Conservation (phyloP, 108 stramenopile species). For the Thalassiosira profunda region DNA sequence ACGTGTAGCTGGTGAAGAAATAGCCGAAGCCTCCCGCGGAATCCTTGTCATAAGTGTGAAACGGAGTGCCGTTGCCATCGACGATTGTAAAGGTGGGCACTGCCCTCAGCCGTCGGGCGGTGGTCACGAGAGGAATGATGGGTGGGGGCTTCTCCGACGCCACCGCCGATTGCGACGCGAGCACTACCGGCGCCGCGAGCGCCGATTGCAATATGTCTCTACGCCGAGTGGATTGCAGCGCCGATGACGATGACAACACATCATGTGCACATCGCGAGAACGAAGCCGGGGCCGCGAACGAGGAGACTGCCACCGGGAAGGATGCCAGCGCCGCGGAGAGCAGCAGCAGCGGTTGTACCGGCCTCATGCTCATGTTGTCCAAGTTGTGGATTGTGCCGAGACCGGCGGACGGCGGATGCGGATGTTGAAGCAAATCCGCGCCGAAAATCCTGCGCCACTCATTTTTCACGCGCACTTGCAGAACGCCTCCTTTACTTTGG, state of each 20-base stretch:
- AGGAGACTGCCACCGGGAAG: not conserved
- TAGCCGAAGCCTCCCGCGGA: slow-evolving; percentile 38
- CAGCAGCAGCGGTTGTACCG: not conserved
- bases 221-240: not conserved
- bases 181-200: slow-evolving; percentile 1
- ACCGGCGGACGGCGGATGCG: not conserved
- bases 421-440: not conserved
- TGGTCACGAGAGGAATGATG: slow-evolving; percentile 28
- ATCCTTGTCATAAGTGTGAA: slow-evolving; percentile 50
- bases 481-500: not conserved
- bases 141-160: slow-evolving; percentile 36
- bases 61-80: slow-evolving; percentile 42
- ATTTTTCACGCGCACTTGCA: not conserved
- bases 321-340: not conserved
- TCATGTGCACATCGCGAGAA: not conserved
- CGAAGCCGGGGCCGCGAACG: not conserved
- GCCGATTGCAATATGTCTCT: slow-evolving; percentile 10
- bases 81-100: slow-evolving; percentile 43
- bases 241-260: not conserved
- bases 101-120: slow-evolving; percentile 25
- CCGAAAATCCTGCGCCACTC: not conserved
- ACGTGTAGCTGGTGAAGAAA: slow-evolving; percentile 30
- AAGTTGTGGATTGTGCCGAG: not conserved
- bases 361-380: not conserved
- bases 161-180: not conserved